Base-by-base conservation (phyloP, 106 monocot species). In the Phalaenopsis aphrodite region DNA sequence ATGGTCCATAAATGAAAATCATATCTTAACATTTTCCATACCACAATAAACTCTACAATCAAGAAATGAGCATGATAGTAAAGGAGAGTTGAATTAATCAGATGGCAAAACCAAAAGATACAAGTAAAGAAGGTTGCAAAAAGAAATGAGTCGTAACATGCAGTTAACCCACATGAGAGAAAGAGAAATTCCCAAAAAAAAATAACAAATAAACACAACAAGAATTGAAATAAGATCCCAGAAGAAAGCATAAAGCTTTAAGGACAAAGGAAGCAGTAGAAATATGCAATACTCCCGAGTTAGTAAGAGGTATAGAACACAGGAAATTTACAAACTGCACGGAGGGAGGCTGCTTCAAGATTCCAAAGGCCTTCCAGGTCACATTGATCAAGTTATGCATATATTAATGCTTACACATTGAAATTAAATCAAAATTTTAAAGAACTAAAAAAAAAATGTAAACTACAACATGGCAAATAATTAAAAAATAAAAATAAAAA, bases 391-490 rank as follows among this genome's bases (percentile, higher is more conserved):
- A 38, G 14, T 69, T 38, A 69, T 15, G 69, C 69, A 69, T 39
- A 39, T 69, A 69, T 16, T 68, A n/a, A 61, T 21, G 61, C 18
- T 23, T 61, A 61, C 21, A 61, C 8, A 61, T 6, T 61, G 61
- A 61, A 61, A 19, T 5, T 19, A 19, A 61, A 61, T 4, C 61
- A 61, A 21, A 3, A 61, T 5, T 61, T 37, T 39, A 69, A 39
- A 15, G 38, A 37, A 69, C 39, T 69, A 39, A 14, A 37, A 69
- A 39, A 4, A 4, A 39, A 69, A 69, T 15, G 39, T 4, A 38
- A 39, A 69, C 69, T 69, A 69, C 36, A 69, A 69, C n/a, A 69
- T 69, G 38, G 2, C 36, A 69, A 69, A 69, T 39, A 69, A 69
- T 38, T 38, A 8, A 65, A 65, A 5, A 56, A 56, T 11, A 57